These are phyloP conservation scores for Ophiobolus disseminans DNA, from an alignment of 2,329 filamentous ascomycete species.

Conservation along the genomic window DNA sequence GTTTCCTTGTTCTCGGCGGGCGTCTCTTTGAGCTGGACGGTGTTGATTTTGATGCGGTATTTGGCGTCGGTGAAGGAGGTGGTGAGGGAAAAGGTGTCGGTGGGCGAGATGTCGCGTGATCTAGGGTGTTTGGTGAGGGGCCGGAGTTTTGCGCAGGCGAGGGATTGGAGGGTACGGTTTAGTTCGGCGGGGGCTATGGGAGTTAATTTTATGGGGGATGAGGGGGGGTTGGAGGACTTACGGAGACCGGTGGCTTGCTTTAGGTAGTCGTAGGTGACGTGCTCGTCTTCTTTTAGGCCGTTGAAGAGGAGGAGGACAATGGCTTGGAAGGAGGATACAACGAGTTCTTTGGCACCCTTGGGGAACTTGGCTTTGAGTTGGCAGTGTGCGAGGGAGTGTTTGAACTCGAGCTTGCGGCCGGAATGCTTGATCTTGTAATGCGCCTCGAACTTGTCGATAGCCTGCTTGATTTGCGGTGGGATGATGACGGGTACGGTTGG, in stretches of 20 bases:
- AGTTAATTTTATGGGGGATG: constrained; percentile 5
- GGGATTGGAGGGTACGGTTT: constrained; percentile 88
- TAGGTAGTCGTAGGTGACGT: constrained; percentile 78
- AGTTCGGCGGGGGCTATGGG: constrained; percentile 73
- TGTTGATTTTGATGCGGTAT: constrained; percentile 96
- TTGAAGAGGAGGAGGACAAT: constrained; percentile 93
- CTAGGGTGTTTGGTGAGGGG: constrained; percentile 87
- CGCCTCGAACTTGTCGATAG: constrained; percentile 79
- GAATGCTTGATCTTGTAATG: constrained; percentile 92
- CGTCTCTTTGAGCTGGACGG: constrained; percentile 96
- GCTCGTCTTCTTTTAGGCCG: constrained; percentile 65
- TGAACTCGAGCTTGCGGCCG: constrained; percentile 87
- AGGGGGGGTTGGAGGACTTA: constrained; percentile 48
- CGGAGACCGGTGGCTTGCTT: constrained; percentile 74
- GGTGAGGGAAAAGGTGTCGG: constrained; percentile 88
- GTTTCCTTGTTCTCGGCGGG: constrained; percentile 94
- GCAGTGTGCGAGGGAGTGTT: constrained; percentile 90
- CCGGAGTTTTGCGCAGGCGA: constrained; percentile 87
- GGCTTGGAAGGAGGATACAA: constrained; percentile 91
- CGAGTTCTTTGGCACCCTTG: constrained; percentile 82
- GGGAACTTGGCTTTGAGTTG: constrained; percentile 82
- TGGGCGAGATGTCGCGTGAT: constrained; percentile 76
- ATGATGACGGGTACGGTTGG: constrained; percentile 77
- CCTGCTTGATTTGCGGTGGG: constrained; percentile 75
- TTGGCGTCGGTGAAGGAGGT: constrained; percentile 77